Conservation (phyloP, 441 rosid species). For the Pelargonium exstipulatum region DNA sequence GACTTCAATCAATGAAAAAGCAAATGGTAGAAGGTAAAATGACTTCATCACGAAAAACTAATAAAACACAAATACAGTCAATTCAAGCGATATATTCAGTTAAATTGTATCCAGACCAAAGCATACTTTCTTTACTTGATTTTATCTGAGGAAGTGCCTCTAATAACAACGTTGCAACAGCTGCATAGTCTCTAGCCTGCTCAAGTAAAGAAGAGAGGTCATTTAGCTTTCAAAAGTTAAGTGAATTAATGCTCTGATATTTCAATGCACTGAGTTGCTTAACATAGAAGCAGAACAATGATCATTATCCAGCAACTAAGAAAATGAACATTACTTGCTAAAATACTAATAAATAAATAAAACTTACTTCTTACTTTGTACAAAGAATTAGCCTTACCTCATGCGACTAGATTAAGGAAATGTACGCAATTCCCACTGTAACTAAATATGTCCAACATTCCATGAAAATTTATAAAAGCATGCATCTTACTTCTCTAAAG, state of each 20-base stretch:
- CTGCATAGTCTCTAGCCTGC: conserved; percentile 82
- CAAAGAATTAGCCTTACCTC: too few species aligned
- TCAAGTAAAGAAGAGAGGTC: conserved; percentile 14
- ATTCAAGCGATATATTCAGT: conserved; percentile 7
- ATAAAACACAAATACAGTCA: neutral
- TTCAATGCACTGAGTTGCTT: neutral
- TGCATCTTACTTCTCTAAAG: too few species aligned
- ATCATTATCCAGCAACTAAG: conserved; percentile 1
- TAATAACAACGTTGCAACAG: conserved; percentile 67
- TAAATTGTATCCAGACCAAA: conserved; percentile 14
- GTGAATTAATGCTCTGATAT: conserved; percentile 1
- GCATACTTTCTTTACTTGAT: conserved; percentile 58
- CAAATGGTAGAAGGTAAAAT: neutral
- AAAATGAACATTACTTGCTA: conserved; percentile 1
- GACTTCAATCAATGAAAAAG: conserved; percentile 22
- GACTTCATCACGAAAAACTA: neutral
- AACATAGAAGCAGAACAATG: neutral
- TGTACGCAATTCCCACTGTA: too few species aligned
- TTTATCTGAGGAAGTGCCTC: conserved; percentile 72
- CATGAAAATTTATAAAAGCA: too few species aligned
- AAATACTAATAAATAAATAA: too few species aligned
- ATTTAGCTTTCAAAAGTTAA: conserved; percentile 25
- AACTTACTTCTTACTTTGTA: too few species aligned
- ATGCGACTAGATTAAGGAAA: too few species aligned
- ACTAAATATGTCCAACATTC: too few species aligned